Conservation (phyloP, 1,284 basidiomycete species). For the Rhodotorula sp. region DNA sequence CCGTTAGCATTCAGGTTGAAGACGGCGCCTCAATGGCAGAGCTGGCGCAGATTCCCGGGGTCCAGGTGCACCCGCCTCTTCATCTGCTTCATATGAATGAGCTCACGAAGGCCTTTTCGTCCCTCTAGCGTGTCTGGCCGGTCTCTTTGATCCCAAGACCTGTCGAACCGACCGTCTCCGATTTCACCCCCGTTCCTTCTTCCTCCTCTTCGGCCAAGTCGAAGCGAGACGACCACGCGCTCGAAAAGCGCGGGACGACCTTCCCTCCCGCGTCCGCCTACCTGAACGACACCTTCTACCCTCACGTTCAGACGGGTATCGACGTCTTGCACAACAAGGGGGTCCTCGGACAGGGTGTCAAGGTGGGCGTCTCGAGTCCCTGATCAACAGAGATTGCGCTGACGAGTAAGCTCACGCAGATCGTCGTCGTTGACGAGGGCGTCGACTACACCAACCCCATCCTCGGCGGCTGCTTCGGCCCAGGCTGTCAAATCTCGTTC, state of each 20-base stretch:
- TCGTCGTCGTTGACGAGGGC: constrained; percentile 41
- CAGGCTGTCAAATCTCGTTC: constrained; percentile 61
- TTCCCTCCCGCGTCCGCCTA: constrained; percentile 54
- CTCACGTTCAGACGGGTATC: constrained; percentile 58
- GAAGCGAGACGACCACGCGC: constrained; percentile 29
- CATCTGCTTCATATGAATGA: background rate
- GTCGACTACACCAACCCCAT: constrained; percentile 51
- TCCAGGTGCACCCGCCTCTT: constrained; percentile 10
- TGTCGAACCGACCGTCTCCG: constrained; percentile 1
- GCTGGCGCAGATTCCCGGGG: constrained; percentile 18
- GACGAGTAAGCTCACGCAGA: background rate
- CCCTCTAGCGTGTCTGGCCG: constrained; percentile 9
- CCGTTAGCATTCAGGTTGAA: constrained; percentile 21
- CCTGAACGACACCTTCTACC: constrained; percentile 55
- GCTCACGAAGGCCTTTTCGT: background rate
- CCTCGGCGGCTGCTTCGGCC: constrained; percentile 63
- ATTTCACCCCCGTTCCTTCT: background rate
- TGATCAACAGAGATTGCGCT: no score
- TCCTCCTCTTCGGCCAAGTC: constrained; percentile 31
- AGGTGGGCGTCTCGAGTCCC: constrained; percentile 6
- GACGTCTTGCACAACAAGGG: constrained; percentile 52
- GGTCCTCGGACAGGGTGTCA: constrained; percentile 30
- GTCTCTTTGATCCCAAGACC: background rate
- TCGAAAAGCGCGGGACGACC: constrained; percentile 41
- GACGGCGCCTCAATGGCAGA: constrained; percentile 12